Conservation (phyloP, 2,329 filamentous ascomycete species). For the Aureobasidium sp. region DNA sequence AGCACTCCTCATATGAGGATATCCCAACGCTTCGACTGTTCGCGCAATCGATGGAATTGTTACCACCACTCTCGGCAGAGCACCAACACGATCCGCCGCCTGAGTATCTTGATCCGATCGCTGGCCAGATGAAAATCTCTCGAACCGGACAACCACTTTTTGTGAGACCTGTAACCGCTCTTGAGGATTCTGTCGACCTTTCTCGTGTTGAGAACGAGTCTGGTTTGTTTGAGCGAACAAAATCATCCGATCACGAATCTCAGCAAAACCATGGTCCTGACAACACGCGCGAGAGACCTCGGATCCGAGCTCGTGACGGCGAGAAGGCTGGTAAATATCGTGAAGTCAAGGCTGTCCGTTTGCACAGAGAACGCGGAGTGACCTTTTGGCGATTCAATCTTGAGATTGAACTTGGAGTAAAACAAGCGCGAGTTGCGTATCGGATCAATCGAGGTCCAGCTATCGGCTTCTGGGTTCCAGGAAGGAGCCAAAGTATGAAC, state of each 20-base stretch:
- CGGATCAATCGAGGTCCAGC: conserved; percentile 88
- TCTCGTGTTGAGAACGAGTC: conserved; percentile 71
- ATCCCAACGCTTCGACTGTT: conserved; percentile 74
- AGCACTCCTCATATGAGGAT: conserved; percentile 72
- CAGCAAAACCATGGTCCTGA: conserved; percentile 19
- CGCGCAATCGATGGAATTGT: conserved; percentile 71
- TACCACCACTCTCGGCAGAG: conserved; percentile 67
- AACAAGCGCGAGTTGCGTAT: conserved; percentile 83
- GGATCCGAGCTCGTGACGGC: conserved; percentile 55
- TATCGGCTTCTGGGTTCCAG: conserved; percentile 90
- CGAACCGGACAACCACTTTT: conserved; percentile 79
- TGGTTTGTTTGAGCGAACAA: conserved; percentile 63
- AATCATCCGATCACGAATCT: conserved; percentile 21
- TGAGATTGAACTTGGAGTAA: conserved; percentile 72
- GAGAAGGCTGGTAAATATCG: conserved; percentile 74
- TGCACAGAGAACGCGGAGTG: conserved; percentile 76
- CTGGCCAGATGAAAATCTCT: conserved; percentile 77
- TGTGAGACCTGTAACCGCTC: conserved; percentile 78
- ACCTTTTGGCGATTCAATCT: conserved; percentile 98
- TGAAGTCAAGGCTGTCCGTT: conserved; percentile 70
- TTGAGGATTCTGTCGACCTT: conserved; percentile 69
- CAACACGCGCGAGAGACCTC: conserved; percentile 34
- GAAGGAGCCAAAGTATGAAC: conserved; percentile 83
- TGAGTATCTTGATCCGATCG: conserved; percentile 82
- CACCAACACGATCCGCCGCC: conserved; percentile 55